A percentile compares a stretch with the other conserved stretches of the same genome.
Evolutionary conservation across 768 basidiomycete genomes (phyloP).

Genomic region (Amanita rimosa): DNA sequence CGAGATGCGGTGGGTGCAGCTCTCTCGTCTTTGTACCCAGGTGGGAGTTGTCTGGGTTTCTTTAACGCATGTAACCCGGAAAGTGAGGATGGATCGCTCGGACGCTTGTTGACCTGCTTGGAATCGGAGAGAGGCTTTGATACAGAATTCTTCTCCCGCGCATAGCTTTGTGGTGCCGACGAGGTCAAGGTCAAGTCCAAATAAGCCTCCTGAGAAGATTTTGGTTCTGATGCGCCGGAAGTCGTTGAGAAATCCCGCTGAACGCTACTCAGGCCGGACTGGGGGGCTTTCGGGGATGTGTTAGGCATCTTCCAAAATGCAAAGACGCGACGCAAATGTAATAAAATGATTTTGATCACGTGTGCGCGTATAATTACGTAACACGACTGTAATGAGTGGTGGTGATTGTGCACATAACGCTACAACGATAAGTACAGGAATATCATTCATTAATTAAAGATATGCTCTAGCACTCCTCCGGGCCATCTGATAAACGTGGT

Average conservation of each 20-base stretch:
- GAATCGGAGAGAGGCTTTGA: conserved; percentile 6
- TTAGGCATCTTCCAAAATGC: not conserved
- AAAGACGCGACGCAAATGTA: conserved; percentile 1
- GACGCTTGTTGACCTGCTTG: conserved; percentile 27
- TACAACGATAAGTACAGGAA: conserved; percentile 11
- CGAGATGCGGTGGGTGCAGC: conserved; percentile 22
- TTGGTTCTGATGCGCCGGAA: conserved; percentile 13
- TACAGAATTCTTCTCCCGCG: not conserved
- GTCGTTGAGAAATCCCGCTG: conserved; percentile 51
- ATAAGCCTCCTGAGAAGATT: conserved; percentile 30
- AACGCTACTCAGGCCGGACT: conserved; percentile 52
- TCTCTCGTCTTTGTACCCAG: conserved; percentile 30
- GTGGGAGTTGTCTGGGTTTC: conserved; percentile 46
- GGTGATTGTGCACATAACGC: conserved; percentile 15
- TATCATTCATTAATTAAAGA: conserved; percentile 18
- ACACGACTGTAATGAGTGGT: conserved; percentile 13
- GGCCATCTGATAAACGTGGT: conserved; percentile 22
- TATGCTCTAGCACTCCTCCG: conserved; percentile 35
- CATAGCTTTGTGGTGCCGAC: conserved; percentile 5
- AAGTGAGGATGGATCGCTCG: conserved; percentile 16
- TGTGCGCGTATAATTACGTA: conserved; percentile 6
- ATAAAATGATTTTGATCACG: conserved; percentile 9
- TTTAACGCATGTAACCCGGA: conserved; percentile 23
- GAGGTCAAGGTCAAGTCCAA: conserved; percentile 28
- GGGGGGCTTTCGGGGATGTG: conserved; percentile 12